A percentile compares a stretch with the other conserved stretches of the same genome.
phyloP scores from a whole-genome alignment of 179 eudicot genomes.

The Heliamphora pulchella region DNA sequence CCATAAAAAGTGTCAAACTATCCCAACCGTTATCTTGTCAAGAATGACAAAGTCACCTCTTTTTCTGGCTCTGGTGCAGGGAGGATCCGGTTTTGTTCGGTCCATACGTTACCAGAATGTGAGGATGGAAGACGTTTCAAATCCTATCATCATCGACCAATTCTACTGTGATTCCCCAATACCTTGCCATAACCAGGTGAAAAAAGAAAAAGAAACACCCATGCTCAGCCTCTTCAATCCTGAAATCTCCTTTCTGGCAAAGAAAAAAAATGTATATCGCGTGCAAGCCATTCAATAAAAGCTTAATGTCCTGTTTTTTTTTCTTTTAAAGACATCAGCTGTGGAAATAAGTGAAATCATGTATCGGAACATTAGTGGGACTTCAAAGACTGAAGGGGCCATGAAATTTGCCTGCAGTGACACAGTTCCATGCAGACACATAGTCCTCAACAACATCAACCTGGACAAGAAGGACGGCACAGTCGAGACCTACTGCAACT shows the following conservation, averaged over 20 bases:
- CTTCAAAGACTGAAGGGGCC: conserved; percentile 51
- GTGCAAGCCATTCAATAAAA: neutral
- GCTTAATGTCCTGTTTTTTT: neutral
- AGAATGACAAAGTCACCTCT: neutral
- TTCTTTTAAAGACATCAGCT: conserved; percentile 45
- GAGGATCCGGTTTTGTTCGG: conserved; percentile 78
- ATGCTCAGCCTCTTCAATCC: neutral
- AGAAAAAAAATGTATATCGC: neutral
- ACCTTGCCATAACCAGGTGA: conserved; percentile 62
- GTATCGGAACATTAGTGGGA: conserved; percentile 67
- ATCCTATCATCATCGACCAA: conserved; percentile 81
- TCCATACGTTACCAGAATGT: conserved; percentile 65
- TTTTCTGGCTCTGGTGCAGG: conserved; percentile 34
- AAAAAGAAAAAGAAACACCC: neutral
- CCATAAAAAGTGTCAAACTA: neutral
- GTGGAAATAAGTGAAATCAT: conserved; percentile 63
- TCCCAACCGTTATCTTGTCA: neutral
- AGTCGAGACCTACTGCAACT: conserved; percentile 57
- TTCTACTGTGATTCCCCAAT: conserved; percentile 81
- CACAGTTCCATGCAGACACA: conserved; percentile 58
- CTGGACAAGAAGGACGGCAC: conserved; percentile 47
- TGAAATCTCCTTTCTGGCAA: neutral
- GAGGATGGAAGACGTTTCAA: conserved; percentile 63
- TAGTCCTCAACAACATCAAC: conserved; percentile 55
- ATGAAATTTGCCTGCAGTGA: conserved; percentile 85